Evolutionary conservation across 1,284 basidiomycete species (phyloP), one percentile per base, ranked within the genome.

Genomic region (Marasmius tenuissimus): DNA sequence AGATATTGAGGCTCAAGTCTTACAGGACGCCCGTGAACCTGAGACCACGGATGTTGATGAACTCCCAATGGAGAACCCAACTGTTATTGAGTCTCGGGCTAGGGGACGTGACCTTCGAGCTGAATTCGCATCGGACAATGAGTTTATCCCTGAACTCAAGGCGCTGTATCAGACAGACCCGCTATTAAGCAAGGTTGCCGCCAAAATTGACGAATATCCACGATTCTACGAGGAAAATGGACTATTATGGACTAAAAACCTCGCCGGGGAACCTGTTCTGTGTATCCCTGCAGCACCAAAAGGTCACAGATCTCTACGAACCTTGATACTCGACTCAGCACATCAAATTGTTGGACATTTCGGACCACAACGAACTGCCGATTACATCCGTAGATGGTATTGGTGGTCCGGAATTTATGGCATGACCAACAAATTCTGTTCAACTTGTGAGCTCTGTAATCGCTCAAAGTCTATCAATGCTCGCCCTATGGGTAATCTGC

Each of bases 331-430:
- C 1, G 60, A 65, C 10, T 61, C 69, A 11, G 73, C 69, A 0
- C 74, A 76, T 58, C 3, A 20, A 0, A 55, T 64, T 0, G 14
- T 75, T 2, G 71, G 72, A 0, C 74, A 76, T 57, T 63, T n/a
- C n/a, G n/a, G n/a, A n/a, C n/a, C n/a, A n/a, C 61, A 66, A 33
- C 65, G 68, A 12, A 75, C 74, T 0, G 56, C 59, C 0, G 69
- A 70, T 5, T 75, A 74, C 53, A 7, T 75, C 0, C 61, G 69
- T 16, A 55, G 64, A 5, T 73, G 67, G 67, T 75, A 69, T 55
- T 78, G 75, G 75, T 78, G 76, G 76, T 71, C 71, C 0, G 53
- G 39, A 2, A 65, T 76, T 2, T 67, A 62, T 2, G n/a, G 5
- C 59, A 71, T 48, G 62, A 65, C 7, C 52, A 37, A 66, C 2